phyloP scores from a whole-genome alignment of 257 asterid species.

The Solanum dulcamara region DNA sequence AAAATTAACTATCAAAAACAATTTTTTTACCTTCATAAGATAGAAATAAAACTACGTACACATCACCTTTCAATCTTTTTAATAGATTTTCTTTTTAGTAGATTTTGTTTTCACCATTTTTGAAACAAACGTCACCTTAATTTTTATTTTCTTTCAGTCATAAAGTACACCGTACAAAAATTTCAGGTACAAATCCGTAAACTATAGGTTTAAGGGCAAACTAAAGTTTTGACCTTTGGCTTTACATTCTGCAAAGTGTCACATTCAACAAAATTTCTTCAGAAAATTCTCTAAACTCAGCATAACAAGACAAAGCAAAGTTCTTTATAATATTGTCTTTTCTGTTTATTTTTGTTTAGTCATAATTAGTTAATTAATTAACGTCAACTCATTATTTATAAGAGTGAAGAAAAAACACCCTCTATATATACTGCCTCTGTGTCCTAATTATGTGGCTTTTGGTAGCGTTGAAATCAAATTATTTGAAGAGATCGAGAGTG shows the following conservation, averaged over 20 bases:
- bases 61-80: neutral
- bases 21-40: neutral
- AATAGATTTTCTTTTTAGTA: too few species aligned
- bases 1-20: neutral
- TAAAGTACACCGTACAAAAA: neutral
- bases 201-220: neutral
- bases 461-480: neutral
- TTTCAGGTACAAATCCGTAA: neutral
- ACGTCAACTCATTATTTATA: neutral
- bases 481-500: neutral
- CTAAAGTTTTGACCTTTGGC: neutral
- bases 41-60: neutral
- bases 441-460: neutral
- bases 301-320: neutral
- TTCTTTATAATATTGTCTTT: neutral
- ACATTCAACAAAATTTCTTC: neutral
- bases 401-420: neutral
- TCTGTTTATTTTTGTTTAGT: neutral
- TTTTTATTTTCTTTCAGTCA: neutral
- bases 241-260: neutral
- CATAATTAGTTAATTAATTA: neutral
- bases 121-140: neutral
- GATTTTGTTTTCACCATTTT: neutral
- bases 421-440: neutral
- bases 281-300: neutral